Conservation (phyloP, 805 yeast genomes). For the Zygotorulaspora florentina region DNA sequence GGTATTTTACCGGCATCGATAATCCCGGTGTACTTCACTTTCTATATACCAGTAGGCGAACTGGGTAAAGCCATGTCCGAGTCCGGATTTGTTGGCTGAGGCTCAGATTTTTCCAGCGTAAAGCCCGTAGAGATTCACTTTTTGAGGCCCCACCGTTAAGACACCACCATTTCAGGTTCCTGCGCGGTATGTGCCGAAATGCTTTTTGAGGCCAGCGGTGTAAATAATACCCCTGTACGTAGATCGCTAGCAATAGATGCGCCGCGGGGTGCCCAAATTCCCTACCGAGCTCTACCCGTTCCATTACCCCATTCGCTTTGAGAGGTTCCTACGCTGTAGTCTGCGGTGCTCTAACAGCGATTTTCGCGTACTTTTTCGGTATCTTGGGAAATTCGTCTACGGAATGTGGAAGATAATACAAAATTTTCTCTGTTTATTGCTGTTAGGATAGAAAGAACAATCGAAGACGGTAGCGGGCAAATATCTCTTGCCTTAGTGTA, state of each 20-base stretch:
- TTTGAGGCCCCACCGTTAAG: not conserved
- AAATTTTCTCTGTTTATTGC: not conserved
- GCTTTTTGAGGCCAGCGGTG: no score
- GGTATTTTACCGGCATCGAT: not conserved
- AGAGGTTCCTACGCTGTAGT: not conserved
- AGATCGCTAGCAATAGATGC: no score
- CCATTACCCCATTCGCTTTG: no score
- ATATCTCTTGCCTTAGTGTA: not conserved
- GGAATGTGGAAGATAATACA: slow-evolving; percentile 1
- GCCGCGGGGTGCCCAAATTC: no score
- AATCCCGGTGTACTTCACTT: not conserved
- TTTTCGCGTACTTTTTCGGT: not conserved
- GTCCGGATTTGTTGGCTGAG: no score
- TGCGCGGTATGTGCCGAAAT: not conserved
- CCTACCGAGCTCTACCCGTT: no score
- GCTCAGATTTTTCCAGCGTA: no score
- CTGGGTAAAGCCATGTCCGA: not conserved
- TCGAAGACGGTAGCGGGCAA: not conserved
- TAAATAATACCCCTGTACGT: no score
- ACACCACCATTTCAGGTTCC: not conserved
- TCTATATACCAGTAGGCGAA: not conserved
- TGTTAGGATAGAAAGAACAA: not conserved
- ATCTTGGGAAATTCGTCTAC: not conserved
- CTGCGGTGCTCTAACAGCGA: not conserved
- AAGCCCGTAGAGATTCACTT: no score